Evolutionary conservation across 768 basidiomycete genomes (phyloP).

Genomic region (Daedalea quercina): DNA sequence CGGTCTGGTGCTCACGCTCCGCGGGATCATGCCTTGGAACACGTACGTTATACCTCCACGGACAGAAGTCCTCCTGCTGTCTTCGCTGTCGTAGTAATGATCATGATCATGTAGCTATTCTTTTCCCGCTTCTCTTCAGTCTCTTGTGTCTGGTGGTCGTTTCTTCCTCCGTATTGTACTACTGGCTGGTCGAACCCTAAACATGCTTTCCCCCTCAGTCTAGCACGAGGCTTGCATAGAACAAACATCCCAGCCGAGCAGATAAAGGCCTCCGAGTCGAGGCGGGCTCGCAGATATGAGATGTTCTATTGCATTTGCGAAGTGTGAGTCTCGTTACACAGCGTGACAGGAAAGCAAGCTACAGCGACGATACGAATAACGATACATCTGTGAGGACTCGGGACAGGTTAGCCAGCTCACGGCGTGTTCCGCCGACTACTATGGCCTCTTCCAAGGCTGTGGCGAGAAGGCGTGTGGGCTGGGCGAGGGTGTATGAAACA

Average conservation of each 20-base stretch:
- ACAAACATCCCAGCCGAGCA: too few relatives aligned
- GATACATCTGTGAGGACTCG: neutral
- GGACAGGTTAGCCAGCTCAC: neutral
- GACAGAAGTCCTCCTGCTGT: conserved; percentile 16
- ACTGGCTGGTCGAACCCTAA: too few relatives aligned
- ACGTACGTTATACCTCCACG: conserved; percentile 9
- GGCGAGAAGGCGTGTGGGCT: neutral
- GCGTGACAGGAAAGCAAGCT: neutral
- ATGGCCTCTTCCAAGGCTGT: neutral
- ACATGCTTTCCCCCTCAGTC: too few relatives aligned
- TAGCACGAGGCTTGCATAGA: too few relatives aligned
- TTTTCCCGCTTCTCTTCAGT: neutral
- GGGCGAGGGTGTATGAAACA: conserved; percentile 1
- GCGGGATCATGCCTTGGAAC: conserved; percentile 5
- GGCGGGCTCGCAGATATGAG: too few relatives aligned
- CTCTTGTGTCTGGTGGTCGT: neutral
- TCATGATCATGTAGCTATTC: conserved; percentile 12
- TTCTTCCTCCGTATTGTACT: too few relatives aligned
- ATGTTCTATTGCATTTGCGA: neutral
- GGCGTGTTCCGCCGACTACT: neutral
- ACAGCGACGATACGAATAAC: neutral
- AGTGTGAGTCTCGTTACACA: neutral
- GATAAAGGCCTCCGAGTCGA: too few relatives aligned
- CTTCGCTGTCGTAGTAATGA: conserved; percentile 19
- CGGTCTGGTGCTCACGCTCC: neutral